phyloP scores from a whole-genome alignment of 495 filamentous ascomycete genomes.

The Aspergillus mulundensis region DNA sequence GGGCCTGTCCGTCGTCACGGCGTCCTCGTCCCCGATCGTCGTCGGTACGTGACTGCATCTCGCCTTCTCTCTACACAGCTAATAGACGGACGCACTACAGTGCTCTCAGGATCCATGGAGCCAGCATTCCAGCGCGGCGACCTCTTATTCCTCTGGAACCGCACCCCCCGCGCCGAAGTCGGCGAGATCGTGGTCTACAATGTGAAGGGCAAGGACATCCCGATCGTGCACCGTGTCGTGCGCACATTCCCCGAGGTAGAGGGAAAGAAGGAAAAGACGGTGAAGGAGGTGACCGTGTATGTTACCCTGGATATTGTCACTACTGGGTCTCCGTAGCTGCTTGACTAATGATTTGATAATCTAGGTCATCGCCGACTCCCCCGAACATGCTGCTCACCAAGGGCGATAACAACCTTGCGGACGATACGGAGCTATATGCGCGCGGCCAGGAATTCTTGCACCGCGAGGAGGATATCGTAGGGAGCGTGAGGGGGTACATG shows the following conservation, averaged over 20 bases:
- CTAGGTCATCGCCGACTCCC: slow-evolving; percentile 23
- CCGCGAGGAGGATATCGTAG: slow-evolving; percentile 83
- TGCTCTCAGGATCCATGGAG: slow-evolving; percentile 93
- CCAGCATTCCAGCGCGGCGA: slow-evolving; percentile 96
- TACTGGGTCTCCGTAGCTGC: not conserved
- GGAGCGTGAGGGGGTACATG: slow-evolving; percentile 89
- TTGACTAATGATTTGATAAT: not conserved
- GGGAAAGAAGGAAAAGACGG: slow-evolving; percentile 35
- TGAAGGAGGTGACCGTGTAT: slow-evolving; percentile 37
- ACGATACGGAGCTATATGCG: slow-evolving; percentile 93
- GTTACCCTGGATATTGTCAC: not conserved
- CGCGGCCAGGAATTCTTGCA: slow-evolving; percentile 78
- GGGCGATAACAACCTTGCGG: slow-evolving; percentile 92
- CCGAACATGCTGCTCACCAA: slow-evolving; percentile 75
- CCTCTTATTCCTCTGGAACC: slow-evolving; percentile 90
- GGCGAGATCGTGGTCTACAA: slow-evolving; percentile 96
- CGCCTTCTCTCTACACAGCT: not conserved
- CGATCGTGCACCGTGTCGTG: slow-evolving; percentile 87
- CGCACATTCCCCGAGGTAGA: slow-evolving; percentile 59
- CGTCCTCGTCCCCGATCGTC: slow-evolving; percentile 90
- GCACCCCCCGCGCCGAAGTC: slow-evolving; percentile 61
- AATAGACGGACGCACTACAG: slow-evolving; percentile 23
- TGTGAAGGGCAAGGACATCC: slow-evolving; percentile 69
- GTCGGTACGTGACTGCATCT: slow-evolving; percentile 39
- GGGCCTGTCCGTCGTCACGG: slow-evolving; percentile 77